Evolutionary conservation across 2,329 filamentous ascomycete genomes (phyloP).

Genomic region (Colletotrichum sp.): DNA sequence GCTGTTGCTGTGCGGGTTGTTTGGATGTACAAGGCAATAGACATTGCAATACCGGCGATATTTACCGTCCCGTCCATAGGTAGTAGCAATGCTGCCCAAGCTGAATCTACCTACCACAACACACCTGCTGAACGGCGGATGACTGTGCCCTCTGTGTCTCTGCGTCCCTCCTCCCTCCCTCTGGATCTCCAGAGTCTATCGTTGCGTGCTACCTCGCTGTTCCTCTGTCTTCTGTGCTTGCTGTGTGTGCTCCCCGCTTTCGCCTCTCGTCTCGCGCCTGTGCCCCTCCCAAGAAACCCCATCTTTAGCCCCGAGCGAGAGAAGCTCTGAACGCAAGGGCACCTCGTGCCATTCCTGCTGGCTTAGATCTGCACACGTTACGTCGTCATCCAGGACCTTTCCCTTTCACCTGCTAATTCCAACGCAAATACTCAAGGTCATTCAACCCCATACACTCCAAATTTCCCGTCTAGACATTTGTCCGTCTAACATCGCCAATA

Average conservation of each 20-base stretch:
- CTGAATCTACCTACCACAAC: not conserved
- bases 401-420: slow-evolving; percentile 23
- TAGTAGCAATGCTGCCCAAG: not conserved
- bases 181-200: not conserved
- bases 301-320: slow-evolving; percentile 16
- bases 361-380: slow-evolving; percentile 23
- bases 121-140: not conserved
- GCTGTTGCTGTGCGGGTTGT: not conserved
- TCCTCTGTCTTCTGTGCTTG: not conserved
- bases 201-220: not conserved
- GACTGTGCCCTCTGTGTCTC: not conserved
- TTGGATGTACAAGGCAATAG: not conserved
- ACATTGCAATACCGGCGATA: not conserved
- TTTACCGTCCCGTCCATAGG: not conserved
- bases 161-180: not conserved
- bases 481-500: slow-evolving; percentile 14
- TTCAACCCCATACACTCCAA: slow-evolving; percentile 10
- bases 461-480: slow-evolving; percentile 1
- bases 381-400: slow-evolving; percentile 21
- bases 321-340: slow-evolving; percentile 20
- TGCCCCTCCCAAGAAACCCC: not conserved
- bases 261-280: not conserved
- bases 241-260: not conserved
- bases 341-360: slow-evolving; percentile 17
- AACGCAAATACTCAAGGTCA: slow-evolving; percentile 14